Evolutionary conservation across 1,139 yeast genomes (phyloP).

Genomic region (Yamadazyma atlantica): DNA sequence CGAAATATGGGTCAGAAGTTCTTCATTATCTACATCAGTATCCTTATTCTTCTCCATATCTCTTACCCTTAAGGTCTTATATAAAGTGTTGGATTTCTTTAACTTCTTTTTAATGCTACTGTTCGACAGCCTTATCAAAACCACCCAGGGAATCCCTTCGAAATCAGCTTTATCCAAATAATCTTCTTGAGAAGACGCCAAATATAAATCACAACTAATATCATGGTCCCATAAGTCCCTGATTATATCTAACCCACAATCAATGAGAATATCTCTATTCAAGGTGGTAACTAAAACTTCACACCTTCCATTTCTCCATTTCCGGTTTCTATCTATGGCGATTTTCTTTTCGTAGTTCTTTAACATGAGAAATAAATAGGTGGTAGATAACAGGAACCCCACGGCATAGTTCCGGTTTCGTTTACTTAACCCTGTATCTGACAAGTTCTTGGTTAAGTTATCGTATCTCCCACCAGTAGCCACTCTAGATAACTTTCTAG

Average conservation of each 20-base stretch:
- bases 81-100: conserved; percentile 35
- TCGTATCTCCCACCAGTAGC: conserved; percentile 97
- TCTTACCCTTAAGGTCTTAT: conserved; percentile 73
- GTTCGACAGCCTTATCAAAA: conserved; percentile 63
- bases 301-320: conserved; percentile 53
- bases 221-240: conserved; percentile 67
- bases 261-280: conserved; percentile 49
- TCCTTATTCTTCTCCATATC: conserved; percentile 62
- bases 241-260: conserved; percentile 62
- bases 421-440: conserved; percentile 19
- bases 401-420: conserved; percentile 57
- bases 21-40: conserved; percentile 68
- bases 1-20: conserved; percentile 51
- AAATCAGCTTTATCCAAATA: conserved; percentile 59
- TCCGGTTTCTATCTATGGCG: conserved; percentile 20
- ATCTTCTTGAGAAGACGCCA: conserved; percentile 60
- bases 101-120: conserved; percentile 28
- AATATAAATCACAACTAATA: conserved; percentile 66
- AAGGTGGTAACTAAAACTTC: conserved; percentile 78
- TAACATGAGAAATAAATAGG: conserved; percentile 43
- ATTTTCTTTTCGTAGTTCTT: conserved; percentile 29
- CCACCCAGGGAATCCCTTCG: conserved; percentile 75
- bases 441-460: conserved; percentile 50
- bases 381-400: conserved; percentile 67
- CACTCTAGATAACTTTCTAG: conserved; percentile 43